Base-by-base conservation (phyloP, 495 filamentous ascomycete genomes). In the Neurospora tetrasperma region DNA sequence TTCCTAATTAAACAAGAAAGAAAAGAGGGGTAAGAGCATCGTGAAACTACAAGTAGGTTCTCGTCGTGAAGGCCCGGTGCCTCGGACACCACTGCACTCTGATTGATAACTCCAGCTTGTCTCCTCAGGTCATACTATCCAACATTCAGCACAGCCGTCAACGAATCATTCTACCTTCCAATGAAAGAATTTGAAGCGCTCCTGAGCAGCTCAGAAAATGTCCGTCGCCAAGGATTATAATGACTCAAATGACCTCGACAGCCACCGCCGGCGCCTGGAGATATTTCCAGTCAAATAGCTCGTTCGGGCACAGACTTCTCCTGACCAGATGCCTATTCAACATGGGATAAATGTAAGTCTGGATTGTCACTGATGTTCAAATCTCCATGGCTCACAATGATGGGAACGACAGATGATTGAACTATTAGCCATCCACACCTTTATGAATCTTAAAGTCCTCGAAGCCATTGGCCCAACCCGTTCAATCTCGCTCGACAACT, bases 371-470 rank as follows among this genome's bases (percentile, higher is more conserved):
- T 35, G 5, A 35, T 35, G 35, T 5, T 35, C 35, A 5, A 35
- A 35, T 35, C 3, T 38, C 35, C 35, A 38, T 38, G 0, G 5
- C 35, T 5, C 5, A 38, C 35, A 38, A 38, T 38, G 35, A 38
- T 38, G 35, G 35, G 35, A 38, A 5, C 35, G 5, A 38, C 43
- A 78, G 77, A 77, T 78, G 68, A 74, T 74, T 10, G 74, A 78
- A 66, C 20, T 77, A 3, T 23, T 76, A 5, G 75, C 77, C 6
- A 71, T 75, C 41, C 72, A 76, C 11, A 78, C 75, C 31, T 72
- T 78, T 35, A 78, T 78, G 27, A 72, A 74, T 62, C 74, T 76
- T 18, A 72, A 73, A 66, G 72, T 74, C 16, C 62, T 77, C 0
- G 74, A 77, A 20, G 74, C 75, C 0, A 78, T 77, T n/a, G 74